phyloP scores from a whole-genome alignment of 371 early-diverging fungal species.

The Apophysomyces ossiformis region DNA sequence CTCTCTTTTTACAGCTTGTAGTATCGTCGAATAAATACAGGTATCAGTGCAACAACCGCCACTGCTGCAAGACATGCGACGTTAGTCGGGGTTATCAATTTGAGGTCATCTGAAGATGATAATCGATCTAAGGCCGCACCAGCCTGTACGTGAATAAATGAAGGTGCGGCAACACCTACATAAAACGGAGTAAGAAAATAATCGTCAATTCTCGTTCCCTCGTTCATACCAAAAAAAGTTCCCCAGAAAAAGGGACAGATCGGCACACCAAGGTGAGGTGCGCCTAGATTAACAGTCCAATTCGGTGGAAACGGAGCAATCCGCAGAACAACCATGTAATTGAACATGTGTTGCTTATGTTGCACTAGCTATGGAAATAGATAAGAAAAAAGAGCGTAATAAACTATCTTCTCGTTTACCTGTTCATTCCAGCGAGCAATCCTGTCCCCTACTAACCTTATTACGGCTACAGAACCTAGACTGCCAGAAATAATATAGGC shows the following conservation, averaged over 20 bases:
- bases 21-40: conserved; percentile 43
- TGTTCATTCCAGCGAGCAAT: conserved; percentile 67
- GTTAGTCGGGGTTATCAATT: conserved; percentile 48
- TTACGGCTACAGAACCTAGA: conserved; percentile 59
- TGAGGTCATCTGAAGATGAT: conserved; percentile 57
- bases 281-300: conserved; percentile 67
- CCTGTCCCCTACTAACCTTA: conserved; percentile 56
- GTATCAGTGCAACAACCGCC: conserved; percentile 48
- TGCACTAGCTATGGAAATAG: conserved; percentile 41
- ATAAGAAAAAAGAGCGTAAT: background rate
- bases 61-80: conserved; percentile 47
- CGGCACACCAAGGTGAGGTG: conserved; percentile 65
- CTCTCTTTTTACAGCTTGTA: conserved; percentile 25
- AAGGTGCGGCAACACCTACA: conserved; percentile 59
- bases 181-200: background rate
- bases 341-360: conserved; percentile 65
- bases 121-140: conserved; percentile 64
- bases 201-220: background rate
- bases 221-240: conserved; percentile 49
- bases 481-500: conserved; percentile 62
- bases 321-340: conserved; percentile 63
- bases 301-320: conserved; percentile 69
- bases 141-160: conserved; percentile 71
- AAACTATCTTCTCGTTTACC: conserved; percentile 28
- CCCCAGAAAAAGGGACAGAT: conserved; percentile 60